Evolutionary conservation across 2,329 filamentous ascomycete genomes (phyloP).

Genomic region (Pyricularia sp.): DNA sequence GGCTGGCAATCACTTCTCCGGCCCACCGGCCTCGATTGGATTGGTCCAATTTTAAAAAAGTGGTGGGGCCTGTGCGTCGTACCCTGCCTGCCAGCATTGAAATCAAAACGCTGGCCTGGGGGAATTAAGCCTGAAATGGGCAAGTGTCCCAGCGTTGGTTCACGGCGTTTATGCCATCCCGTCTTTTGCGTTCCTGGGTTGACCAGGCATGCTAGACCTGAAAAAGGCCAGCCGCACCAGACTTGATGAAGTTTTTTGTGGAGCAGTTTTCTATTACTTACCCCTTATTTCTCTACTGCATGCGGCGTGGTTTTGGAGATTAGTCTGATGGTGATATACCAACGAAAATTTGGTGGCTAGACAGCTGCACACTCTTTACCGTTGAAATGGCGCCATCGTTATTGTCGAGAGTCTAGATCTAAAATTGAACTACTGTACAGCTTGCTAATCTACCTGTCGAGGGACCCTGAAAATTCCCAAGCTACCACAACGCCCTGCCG

Average conservation of each 20-base stretch:
- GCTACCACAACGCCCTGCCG: not conserved
- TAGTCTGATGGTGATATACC: not conserved
- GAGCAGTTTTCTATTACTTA: not conserved
- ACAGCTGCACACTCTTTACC: not conserved
- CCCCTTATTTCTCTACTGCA: not conserved
- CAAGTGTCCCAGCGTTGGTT: not conserved
- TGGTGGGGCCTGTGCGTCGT: not conserved
- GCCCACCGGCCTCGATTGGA: not conserved
- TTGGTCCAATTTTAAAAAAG: not conserved
- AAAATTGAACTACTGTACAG: not conserved
- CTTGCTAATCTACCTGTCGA: not conserved
- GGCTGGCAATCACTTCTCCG: not conserved
- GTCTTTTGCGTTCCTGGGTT: not conserved
- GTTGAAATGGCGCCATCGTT: not conserved
- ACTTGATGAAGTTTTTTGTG: too few species aligned
- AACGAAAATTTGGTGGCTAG: not conserved
- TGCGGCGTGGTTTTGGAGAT: not conserved
- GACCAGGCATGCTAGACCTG: not conserved
- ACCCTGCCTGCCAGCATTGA: not conserved
- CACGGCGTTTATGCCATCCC: not conserved
- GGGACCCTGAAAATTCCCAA: not conserved
- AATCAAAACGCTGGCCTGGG: not conserved
- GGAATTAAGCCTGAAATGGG: not conserved
- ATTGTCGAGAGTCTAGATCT: not conserved
- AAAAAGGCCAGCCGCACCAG: not conserved